Conservation (phyloP, 2,329 filamentous ascomycete genomes). For the Samsoniella hepiali region DNA sequence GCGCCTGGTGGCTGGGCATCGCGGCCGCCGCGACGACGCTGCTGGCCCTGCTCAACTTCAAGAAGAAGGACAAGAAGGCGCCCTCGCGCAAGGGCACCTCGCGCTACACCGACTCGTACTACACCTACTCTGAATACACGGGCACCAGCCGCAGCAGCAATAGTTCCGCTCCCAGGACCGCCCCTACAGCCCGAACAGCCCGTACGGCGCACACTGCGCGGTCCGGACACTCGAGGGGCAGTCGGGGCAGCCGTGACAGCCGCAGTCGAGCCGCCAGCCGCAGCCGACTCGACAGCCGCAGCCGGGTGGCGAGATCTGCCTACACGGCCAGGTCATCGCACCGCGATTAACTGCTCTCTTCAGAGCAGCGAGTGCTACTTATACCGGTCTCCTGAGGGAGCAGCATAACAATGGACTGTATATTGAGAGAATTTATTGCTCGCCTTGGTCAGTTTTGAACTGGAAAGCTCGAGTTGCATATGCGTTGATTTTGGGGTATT, state of each 20-base stretch:
- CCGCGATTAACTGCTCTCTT: background rate
- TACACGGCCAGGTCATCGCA: slow-evolving; percentile 28
- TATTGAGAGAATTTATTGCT: background rate
- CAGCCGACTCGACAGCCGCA: slow-evolving; percentile 13
- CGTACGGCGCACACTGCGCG: slow-evolving; percentile 23
- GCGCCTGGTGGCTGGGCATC: slow-evolving; percentile 52
- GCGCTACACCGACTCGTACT: slow-evolving; percentile 52
- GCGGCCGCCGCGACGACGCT: slow-evolving; percentile 50
- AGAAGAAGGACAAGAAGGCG: slow-evolving; percentile 47
- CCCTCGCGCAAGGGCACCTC: slow-evolving; percentile 34
- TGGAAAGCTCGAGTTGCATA: background rate
- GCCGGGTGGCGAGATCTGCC: slow-evolving; percentile 27
- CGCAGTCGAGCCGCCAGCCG: slow-evolving; percentile 9
- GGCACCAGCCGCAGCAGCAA: slow-evolving; percentile 45
- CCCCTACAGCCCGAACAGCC: slow-evolving; percentile 32
- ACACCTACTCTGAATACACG: slow-evolving; percentile 48
- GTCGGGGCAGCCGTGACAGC: slow-evolving; percentile 26
- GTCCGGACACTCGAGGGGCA: slow-evolving; percentile 21
- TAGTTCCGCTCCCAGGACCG: slow-evolving; percentile 44
- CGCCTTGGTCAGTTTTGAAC: background rate
- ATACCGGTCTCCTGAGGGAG: background rate
- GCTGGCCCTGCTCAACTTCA: slow-evolving; percentile 52
- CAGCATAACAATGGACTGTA: background rate
- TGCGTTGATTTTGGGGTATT: background rate
- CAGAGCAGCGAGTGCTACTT: background rate